Evolutionary conservation across 1,139 yeast genomes (phyloP).

Genomic region (Sugiyamaella japonica): DNA sequence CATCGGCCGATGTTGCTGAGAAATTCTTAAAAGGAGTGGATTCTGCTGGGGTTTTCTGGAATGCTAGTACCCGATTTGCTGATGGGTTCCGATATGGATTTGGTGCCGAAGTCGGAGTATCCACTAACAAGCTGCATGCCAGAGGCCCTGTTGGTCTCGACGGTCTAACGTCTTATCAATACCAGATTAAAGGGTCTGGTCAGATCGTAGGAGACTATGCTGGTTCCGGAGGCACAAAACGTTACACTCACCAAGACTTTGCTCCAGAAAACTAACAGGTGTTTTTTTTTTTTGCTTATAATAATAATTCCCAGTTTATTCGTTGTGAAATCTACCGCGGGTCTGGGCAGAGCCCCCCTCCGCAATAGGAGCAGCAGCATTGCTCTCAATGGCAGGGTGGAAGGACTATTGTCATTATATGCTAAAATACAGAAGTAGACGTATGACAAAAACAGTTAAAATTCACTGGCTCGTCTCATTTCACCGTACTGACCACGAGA

Average conservation of each 20-base stretch:
- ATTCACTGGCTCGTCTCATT: slow-evolving; percentile 33
- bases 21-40: slow-evolving; percentile 81
- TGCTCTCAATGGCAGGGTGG: neutral
- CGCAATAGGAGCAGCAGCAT: neutral
- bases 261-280: slow-evolving; percentile 17
- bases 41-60: slow-evolving; percentile 98
- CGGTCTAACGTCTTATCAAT: slow-evolving; percentile 94
- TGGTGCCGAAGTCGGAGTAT: slow-evolving; percentile 97
- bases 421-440: slow-evolving; percentile 5
- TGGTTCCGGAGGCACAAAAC: slow-evolving; percentile 87
- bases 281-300: neutral
- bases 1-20: slow-evolving; percentile 66
- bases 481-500: slow-evolving; percentile 57
- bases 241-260: slow-evolving; percentile 59
- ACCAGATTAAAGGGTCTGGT: slow-evolving; percentile 86
- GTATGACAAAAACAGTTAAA: neutral
- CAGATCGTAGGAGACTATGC: slow-evolving; percentile 88
- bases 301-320: neutral
- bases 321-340: neutral
- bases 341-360: neutral
- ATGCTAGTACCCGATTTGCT: slow-evolving; percentile 94
- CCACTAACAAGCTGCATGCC: slow-evolving; percentile 95
- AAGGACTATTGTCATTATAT: slow-evolving; percentile 1
- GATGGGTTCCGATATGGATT: slow-evolving; percentile 98
- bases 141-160: slow-evolving; percentile 98